phyloP scores from a whole-genome alignment of 331 rosid species.

The Arachis monticola region DNA sequence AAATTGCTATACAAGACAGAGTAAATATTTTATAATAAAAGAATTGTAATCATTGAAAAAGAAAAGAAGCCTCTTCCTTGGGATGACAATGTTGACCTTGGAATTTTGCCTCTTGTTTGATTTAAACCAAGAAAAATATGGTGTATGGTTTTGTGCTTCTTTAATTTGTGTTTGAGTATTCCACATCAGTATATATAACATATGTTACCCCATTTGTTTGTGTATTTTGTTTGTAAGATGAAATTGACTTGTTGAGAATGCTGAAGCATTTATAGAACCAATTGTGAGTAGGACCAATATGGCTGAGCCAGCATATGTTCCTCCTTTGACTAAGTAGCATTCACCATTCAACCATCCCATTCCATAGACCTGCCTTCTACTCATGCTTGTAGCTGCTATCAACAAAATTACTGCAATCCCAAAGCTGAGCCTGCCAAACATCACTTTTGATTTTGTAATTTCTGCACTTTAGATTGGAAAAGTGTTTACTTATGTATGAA shows the following conservation, averaged over 20 bases:
- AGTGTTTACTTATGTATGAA: background rate
- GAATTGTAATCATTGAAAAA: background rate
- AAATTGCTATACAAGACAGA: too few relatives aligned
- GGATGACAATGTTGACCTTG: slow-evolving; percentile 2
- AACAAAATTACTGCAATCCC: slow-evolving; percentile 52
- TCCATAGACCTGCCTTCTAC: slow-evolving; percentile 60
- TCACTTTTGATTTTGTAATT: slow-evolving; percentile 1
- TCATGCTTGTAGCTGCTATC: slow-evolving; percentile 65
- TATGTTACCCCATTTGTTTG: slow-evolving; percentile 15
- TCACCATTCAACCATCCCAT: slow-evolving; percentile 72
- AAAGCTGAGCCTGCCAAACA: slow-evolving; percentile 67
- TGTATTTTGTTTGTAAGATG: background rate
- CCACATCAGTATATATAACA: background rate
- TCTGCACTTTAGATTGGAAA: background rate
- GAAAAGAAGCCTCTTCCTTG: background rate
- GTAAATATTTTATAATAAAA: background rate
- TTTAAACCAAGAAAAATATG: slow-evolving; percentile 2
- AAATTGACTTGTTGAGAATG: slow-evolving; percentile 32
- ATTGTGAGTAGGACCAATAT: slow-evolving; percentile 45
- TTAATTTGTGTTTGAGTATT: background rate
- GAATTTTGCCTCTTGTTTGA: background rate
- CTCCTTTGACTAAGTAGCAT: slow-evolving; percentile 63
- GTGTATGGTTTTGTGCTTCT: background rate
- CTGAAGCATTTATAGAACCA: slow-evolving; percentile 46
- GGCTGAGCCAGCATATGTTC: slow-evolving; percentile 59